Base-by-base conservation (phyloP, 176 grass and related monocot genomes). In the Musa acuminata region DNA sequence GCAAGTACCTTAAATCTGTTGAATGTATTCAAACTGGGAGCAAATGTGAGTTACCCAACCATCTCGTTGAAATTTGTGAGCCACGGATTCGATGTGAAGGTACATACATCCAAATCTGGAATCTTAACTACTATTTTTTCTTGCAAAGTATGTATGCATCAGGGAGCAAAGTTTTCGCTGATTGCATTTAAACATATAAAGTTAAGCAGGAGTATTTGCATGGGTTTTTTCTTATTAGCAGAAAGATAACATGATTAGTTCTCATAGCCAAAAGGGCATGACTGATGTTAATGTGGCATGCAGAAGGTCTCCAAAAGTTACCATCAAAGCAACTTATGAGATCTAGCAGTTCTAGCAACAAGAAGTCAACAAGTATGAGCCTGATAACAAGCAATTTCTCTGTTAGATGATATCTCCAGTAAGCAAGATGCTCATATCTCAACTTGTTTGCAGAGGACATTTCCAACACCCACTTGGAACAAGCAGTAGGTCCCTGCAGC, bases 1-100 rank as follows among this genome's bases (percentile, higher is more conserved):
- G 67, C 57, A 81, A 89, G 65, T 89, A 82, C 70, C 78, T 96
- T 49, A 89, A 92, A 16, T 85, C 89, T 78, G 80, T 51, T 83
- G 92, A 92, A 85, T 87, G 52, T 83, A 21, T 96, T 21, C 80
- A 87, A 85, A 80, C 79, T 9, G 82, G 89, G 43, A 69, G n/a
- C 11, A 83, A 83, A 76, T 89, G 71, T 16, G 80, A 89, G 55
- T 51, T 96, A 26, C 82, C 84, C 70, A 84, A 80, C 73, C 81
- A 92, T 87, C 73, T 92, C 16, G 80, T 92, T 51, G 84, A 92
- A 83, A 79, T 92, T 74, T 74, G 66, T 72, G 92, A 81, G 11
- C 79, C 77, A 53, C 64, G 79, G 58, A 79, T 72, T 83, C 49
- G 73, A 72, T 78, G 58, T 64, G 69, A 79, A 17, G 86, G 84